A percentile compares a stretch with the other conserved stretches of the same genome.
These are phyloP conservation scores for Plantago coronopus DNA, from an alignment of 305 asterid genomes.

Conservation along the genomic window DNA sequence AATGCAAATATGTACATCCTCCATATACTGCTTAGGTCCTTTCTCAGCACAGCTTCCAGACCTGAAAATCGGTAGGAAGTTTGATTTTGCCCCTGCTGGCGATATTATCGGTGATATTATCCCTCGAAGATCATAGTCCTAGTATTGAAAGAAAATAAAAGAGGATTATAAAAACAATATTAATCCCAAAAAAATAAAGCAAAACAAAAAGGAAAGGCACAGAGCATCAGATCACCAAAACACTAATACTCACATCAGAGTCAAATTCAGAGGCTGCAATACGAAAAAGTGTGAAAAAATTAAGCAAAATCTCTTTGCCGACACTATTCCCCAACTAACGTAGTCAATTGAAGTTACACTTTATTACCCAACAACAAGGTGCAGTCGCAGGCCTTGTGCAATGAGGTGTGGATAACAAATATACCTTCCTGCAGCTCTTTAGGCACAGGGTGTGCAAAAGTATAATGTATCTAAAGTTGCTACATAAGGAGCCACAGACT, in stretches of 20 bases:
- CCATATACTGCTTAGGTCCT: slow-evolving; percentile 93
- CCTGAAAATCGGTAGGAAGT: slow-evolving; percentile 60
- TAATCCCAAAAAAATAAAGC: not conserved
- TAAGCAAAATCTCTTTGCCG: not conserved
- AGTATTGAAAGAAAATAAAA: slow-evolving; percentile 7
- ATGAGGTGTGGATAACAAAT: too few species aligned
- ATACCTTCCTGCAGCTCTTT: too few species aligned
- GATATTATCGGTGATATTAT: slow-evolving; percentile 28
- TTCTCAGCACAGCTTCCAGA: slow-evolving; percentile 92
- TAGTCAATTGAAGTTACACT: not conserved
- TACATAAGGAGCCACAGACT: too few species aligned
- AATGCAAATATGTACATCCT: slow-evolving; percentile 80
- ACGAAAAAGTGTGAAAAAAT: not conserved
- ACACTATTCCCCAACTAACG: not conserved
- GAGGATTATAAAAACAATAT: not conserved
- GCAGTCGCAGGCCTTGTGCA: too few species aligned
- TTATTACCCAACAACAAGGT: not conserved
- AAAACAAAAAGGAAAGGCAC: not conserved
- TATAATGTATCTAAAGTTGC: too few species aligned
- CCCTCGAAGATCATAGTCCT: slow-evolving; percentile 50
- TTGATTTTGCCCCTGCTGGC: slow-evolving; percentile 49
- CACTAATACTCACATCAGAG: too few species aligned
- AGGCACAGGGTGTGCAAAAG: too few species aligned
- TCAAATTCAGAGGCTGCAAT: not conserved
- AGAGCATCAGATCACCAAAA: not conserved